phyloP scores from a whole-genome alignment of 2,329 filamentous ascomycete species.

The Cladobotryum mycophilum region DNA sequence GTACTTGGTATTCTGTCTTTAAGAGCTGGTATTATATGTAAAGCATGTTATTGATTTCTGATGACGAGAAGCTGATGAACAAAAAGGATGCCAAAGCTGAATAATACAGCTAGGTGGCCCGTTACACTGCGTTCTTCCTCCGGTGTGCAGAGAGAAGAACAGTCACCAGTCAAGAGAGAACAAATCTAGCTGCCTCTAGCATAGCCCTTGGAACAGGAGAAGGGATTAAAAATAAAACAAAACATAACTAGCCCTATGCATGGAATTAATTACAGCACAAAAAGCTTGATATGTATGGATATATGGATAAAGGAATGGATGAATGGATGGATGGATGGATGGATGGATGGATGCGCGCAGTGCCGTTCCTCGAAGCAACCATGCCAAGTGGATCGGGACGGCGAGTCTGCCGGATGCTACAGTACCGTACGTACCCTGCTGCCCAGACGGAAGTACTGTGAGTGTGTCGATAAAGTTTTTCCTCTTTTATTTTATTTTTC shows the following conservation, averaged over 20 bases:
- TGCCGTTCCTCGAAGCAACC: neutral
- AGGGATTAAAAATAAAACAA: neutral
- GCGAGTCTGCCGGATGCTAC: slow-evolving; percentile 25
- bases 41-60: too few species aligned
- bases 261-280: neutral
- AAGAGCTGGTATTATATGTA: too few species aligned
- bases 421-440: slow-evolving; percentile 12
- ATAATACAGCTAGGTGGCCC: too few species aligned
- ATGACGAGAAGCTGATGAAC: too few species aligned
- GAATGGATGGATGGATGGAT: neutral
- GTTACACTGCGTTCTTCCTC: too few species aligned
- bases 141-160: too few species aligned
- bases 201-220: neutral
- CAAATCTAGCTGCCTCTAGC: too few species aligned
- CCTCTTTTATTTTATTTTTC: neutral
- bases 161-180: too few species aligned
- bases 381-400: slow-evolving; percentile 17
- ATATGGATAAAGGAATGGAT: neutral
- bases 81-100: too few species aligned
- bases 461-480: slow-evolving; percentile 20
- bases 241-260: neutral
- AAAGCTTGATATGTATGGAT: too few species aligned
- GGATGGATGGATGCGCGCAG: neutral
- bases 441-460: neutral
- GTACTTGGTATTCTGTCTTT: too few species aligned